A percentile compares a stretch with the other conserved stretches of the same genome.
Conservation (phyloP, 2,329 filamentous ascomycete species). For the Aspergillus felis region DNA sequence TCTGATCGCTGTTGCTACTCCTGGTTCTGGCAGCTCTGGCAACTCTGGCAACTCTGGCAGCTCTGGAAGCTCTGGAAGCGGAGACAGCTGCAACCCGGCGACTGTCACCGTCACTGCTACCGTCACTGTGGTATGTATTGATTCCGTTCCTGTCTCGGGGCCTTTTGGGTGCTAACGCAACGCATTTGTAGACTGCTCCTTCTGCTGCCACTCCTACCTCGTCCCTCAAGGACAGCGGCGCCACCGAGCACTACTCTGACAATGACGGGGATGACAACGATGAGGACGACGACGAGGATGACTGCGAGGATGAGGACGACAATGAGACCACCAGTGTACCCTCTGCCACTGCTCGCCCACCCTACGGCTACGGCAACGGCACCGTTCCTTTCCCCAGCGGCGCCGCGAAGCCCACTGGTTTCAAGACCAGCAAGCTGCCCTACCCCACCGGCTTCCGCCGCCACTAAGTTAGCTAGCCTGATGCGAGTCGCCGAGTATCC, state of each 20-base stretch:
- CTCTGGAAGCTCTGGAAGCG: neutral
- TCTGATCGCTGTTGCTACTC: conserved; percentile 15
- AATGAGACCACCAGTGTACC: conserved; percentile 1
- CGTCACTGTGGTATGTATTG: conserved; percentile 32
- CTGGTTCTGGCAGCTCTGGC: conserved; percentile 8
- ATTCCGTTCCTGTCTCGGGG: neutral
- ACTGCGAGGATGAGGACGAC: conserved; percentile 4
- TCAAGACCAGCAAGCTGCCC: conserved; percentile 25
- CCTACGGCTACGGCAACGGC: conserved; percentile 14
- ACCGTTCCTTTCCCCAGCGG: conserved; percentile 13
- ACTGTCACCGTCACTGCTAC: conserved; percentile 32
- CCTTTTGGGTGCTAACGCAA: neutral
- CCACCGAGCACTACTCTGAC: neutral
- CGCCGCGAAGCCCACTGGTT: conserved; percentile 24
- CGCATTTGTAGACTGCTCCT: conserved; percentile 2
- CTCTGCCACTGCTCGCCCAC: too few relatives aligned
- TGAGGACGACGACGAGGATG: neutral
- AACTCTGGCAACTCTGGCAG: too few relatives aligned
- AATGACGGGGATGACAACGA: neutral
- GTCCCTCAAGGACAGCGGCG: neutral
- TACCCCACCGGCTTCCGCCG: conserved; percentile 25
- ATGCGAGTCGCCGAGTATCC: neutral
- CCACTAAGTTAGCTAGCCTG: conserved; percentile 16
- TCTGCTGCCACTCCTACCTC: conserved; percentile 9
- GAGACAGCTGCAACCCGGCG: conserved; percentile 10